Evolutionary conservation across 2,329 filamentous ascomycete genomes (phyloP).

Genomic region (Teratosphaeria zuluensis): DNA sequence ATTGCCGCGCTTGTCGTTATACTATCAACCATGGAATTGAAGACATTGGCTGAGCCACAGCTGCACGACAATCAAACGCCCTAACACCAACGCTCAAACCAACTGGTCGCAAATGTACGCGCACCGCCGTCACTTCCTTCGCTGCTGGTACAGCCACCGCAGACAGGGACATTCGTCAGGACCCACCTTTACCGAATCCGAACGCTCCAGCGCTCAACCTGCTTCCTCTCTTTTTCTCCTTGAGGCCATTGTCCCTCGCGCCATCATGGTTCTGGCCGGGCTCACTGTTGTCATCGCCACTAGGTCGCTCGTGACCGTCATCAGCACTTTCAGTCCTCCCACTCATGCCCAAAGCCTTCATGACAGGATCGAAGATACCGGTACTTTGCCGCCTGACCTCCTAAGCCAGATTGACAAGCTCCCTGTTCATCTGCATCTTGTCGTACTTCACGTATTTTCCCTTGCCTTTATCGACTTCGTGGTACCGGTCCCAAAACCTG

Average conservation of each 20-base stretch:
- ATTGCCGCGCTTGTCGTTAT: not conserved
- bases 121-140: too few relatives aligned
- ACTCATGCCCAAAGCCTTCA: not conserved
- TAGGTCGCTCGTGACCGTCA: not conserved
- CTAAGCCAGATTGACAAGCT: conserved; percentile 29
- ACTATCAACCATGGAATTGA: not conserved
- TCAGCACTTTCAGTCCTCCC: not conserved
- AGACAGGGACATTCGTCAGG: not conserved
- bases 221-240: not conserved
- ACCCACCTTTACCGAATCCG: not conserved
- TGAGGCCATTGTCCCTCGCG: not conserved
- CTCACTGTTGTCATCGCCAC: not conserved
- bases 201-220: not conserved
- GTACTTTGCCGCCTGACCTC: conserved; percentile 5
- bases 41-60: not conserved
- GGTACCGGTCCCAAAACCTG: conserved; percentile 93
- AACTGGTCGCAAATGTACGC: not conserved
- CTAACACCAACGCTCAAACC: not conserved
- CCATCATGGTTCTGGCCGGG: not conserved
- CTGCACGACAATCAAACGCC: not conserved
- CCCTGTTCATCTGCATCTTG: conserved; percentile 65
- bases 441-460: conserved; percentile 98
- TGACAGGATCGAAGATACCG: not conserved
- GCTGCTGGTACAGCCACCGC: too few relatives aligned
- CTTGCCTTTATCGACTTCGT: conserved; percentile 94